Conservation (phyloP, 768 basidiomycete genomes). For the Lactarius trivialis region DNA sequence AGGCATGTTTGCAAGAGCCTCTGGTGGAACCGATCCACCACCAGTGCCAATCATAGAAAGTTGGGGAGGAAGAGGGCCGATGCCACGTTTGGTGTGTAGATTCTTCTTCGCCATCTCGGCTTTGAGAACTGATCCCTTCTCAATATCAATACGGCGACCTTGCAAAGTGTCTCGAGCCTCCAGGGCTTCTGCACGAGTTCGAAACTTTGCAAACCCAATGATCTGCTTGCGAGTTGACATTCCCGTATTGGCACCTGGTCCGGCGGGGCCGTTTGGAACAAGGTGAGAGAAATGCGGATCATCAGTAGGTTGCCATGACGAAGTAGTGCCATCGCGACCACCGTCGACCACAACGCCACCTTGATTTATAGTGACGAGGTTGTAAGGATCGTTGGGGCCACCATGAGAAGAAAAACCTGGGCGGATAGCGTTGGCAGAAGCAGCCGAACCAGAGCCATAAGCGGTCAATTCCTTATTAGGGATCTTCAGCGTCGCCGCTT, state of each 20-base stretch:
- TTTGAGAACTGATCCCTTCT: slow-evolving; percentile 88
- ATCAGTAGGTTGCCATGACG: slow-evolving; percentile 50
- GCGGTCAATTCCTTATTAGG: slow-evolving; percentile 87
- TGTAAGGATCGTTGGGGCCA: slow-evolving; percentile 76
- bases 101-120: slow-evolving; percentile 99
- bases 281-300: slow-evolving; percentile 33
- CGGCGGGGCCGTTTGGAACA: slow-evolving; percentile 15
- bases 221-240: slow-evolving; percentile 83
- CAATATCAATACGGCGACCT: slow-evolving; percentile 84
- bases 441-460: slow-evolving; percentile 41
- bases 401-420: slow-evolving; percentile 28
- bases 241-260: slow-evolving; percentile 19
- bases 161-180: slow-evolving; percentile 84
- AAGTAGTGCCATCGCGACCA: slow-evolving; percentile 63
- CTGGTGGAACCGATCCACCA: slow-evolving; percentile 21
- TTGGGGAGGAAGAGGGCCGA: slow-evolving; percentile 40
- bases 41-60: slow-evolving; percentile 22
- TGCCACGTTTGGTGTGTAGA: slow-evolving; percentile 87
- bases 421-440: slow-evolving; percentile 18
- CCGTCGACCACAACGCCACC: slow-evolving; percentile 78
- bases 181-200: slow-evolving; percentile 78
- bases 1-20: slow-evolving; percentile 25
- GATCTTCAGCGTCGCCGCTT: slow-evolving; percentile 96
- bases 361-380: slow-evolving; percentile 74
- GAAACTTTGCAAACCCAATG: slow-evolving; percentile 97